Evolutionary conservation across 768 basidiomycete genomes (phyloP).

Genomic region (Trametes gibbosa): DNA sequence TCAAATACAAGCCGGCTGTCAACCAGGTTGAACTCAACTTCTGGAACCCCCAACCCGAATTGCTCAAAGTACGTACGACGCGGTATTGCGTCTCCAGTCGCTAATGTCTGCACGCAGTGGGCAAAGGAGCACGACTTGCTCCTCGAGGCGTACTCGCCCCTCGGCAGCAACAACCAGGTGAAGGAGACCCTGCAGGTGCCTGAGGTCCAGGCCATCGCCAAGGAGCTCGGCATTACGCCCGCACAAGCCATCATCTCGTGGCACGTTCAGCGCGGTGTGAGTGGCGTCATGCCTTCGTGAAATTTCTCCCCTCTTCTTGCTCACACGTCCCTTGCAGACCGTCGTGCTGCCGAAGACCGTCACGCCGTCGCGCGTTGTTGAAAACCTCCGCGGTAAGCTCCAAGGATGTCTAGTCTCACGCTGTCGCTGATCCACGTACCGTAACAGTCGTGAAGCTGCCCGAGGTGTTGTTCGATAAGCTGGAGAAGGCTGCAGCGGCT

Average conservation of each 20-base stretch:
- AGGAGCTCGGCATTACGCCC: constrained; percentile 65
- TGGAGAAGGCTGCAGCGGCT: constrained; percentile 50
- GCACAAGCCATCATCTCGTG: constrained; percentile 75
- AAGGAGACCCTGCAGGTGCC: constrained; percentile 56
- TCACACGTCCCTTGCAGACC: constrained; percentile 38
- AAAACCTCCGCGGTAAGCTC: constrained; percentile 61
- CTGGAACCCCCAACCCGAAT: constrained; percentile 74
- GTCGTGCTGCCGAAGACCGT: constrained; percentile 79
- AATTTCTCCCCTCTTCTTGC: too few species aligned
- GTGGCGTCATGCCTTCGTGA: constrained; percentile 26
- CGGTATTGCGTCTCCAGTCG: too few species aligned
- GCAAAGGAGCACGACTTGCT: constrained; percentile 61
- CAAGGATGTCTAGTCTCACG: background rate
- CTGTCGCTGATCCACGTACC: background rate
- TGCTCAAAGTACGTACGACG: constrained; percentile 48
- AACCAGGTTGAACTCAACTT: constrained; percentile 82
- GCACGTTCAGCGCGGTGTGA: constrained; percentile 73
- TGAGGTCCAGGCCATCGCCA: constrained; percentile 57
- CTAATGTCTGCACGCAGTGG: constrained; percentile 44
- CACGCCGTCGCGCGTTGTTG: constrained; percentile 60
- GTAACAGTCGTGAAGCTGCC: constrained; percentile 34
- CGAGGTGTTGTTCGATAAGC: constrained; percentile 37
- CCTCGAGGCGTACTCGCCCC: constrained; percentile 75
- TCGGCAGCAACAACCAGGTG: constrained; percentile 62
- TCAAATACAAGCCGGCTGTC: constrained; percentile 61